phyloP scores from a whole-genome alignment of 176 grass and related monocot genomes.

The Alopecurus myosuroides region DNA sequence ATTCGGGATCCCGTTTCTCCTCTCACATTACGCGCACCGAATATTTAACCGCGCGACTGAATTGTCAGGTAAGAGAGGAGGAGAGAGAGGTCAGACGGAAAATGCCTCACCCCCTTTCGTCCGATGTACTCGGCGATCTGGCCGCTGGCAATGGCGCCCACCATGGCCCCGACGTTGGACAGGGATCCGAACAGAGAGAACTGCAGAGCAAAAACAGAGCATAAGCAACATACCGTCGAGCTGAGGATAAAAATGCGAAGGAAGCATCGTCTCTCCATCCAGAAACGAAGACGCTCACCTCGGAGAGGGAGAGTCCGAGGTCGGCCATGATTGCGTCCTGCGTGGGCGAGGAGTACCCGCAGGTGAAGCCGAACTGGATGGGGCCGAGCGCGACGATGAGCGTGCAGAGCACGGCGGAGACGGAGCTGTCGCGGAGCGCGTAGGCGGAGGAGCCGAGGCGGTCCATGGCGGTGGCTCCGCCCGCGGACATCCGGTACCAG shows the following conservation, averaged over 20 bases:
- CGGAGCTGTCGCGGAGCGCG: constrained; percentile 47
- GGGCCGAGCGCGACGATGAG: constrained; percentile 84
- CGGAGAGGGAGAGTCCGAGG: constrained; percentile 72
- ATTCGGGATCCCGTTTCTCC: neutral
- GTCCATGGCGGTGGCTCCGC: constrained; percentile 68
- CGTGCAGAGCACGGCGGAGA: constrained; percentile 84
- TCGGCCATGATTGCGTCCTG: constrained; percentile 73
- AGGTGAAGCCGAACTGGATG: constrained; percentile 89
- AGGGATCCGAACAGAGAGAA: constrained; percentile 83
- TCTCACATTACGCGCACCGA: neutral
- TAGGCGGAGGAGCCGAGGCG: constrained; percentile 63
- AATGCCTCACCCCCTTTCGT: constrained; percentile 69
- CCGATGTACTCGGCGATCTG: constrained; percentile 93
- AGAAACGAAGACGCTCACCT: constrained; percentile 24
- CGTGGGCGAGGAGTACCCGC: constrained; percentile 79
- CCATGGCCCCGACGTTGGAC: constrained; percentile 88
- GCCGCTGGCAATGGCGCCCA: constrained; percentile 82
- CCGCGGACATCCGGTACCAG: constrained; percentile 79
- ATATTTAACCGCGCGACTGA: neutral
- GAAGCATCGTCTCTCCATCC: neutral
- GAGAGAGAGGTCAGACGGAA: neutral
- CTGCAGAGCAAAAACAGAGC: neutral
- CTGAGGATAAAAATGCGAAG: neutral
- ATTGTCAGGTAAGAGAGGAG: neutral
- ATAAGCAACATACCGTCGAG: neutral